Conservation (phyloP, 768 basidiomycete species). For the Pisolithus microcarpus region DNA sequence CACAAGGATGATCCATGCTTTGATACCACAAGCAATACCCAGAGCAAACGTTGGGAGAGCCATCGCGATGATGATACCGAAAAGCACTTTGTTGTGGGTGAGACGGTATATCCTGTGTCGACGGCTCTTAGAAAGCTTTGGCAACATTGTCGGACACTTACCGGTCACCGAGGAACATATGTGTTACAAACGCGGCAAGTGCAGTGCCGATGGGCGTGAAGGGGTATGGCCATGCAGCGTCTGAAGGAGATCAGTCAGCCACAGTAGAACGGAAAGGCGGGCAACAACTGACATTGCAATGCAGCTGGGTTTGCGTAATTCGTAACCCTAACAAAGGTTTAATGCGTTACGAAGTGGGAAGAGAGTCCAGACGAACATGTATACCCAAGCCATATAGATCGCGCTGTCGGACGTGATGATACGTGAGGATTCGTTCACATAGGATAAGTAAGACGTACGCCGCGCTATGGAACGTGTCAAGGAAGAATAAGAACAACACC, state of each 20-base stretch:
- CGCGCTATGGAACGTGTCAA: constrained; percentile 33
- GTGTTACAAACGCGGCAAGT: constrained; percentile 38
- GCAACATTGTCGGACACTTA: constrained; percentile 9
- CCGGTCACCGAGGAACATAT: constrained; percentile 40
- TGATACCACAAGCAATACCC: constrained; percentile 38
- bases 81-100: constrained; percentile 9
- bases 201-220: constrained; percentile 43
- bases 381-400: constrained; percentile 30
- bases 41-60: constrained; percentile 35
- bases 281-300: not conserved
- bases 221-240: constrained; percentile 40
- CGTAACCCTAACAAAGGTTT: not conserved
- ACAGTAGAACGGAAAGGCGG: not conserved
- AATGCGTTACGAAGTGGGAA: not conserved
- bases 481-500: constrained; percentile 27
- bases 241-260: constrained; percentile 12
- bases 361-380: constrained; percentile 14
- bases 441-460: not conserved
- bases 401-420: constrained; percentile 7
- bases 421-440: not conserved
- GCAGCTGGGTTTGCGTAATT: not conserved
- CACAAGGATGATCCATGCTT: constrained; percentile 36
- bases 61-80: constrained; percentile 26
- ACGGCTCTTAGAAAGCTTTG: not conserved
- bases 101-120: not conserved